Evolutionary conservation across 768 basidiomycete species (phyloP).

Genomic region (Termitomyces sp.): DNA sequence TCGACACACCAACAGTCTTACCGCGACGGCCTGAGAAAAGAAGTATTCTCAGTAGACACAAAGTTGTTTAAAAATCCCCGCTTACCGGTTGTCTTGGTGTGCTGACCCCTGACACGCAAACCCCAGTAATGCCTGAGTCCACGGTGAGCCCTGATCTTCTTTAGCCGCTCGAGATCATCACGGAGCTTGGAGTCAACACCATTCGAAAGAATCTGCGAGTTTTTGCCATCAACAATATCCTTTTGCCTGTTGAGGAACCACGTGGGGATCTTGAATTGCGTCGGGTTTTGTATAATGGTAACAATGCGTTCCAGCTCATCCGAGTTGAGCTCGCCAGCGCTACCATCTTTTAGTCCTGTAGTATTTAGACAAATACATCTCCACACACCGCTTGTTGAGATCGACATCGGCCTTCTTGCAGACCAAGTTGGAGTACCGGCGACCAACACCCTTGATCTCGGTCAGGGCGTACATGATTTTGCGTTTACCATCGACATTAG

Average conservation of each 20-base stretch:
- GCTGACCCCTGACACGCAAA: slow-evolving; percentile 93
- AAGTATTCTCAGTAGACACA: slow-evolving; percentile 1
- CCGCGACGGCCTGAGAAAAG: slow-evolving; percentile 72
- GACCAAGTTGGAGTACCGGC: slow-evolving; percentile 96
- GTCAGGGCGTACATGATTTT: slow-evolving; percentile 99
- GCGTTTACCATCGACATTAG: slow-evolving; percentile 98
- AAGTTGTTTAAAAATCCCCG: neutral
- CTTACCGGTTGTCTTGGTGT: slow-evolving; percentile 97
- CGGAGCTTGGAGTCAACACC: slow-evolving; percentile 96
- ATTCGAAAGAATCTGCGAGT: slow-evolving; percentile 94
- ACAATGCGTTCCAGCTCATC: slow-evolving; percentile 99
- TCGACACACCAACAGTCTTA: slow-evolving; percentile 95
- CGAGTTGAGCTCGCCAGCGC: slow-evolving; percentile 98
- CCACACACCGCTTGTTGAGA: slow-evolving; percentile 88
- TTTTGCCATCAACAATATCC: slow-evolving; percentile 96
- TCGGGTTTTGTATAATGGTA: slow-evolving; percentile 98
- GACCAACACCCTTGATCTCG: slow-evolving; percentile 99
- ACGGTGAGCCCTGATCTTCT: slow-evolving; percentile 98
- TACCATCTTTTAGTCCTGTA: slow-evolving; percentile 21
- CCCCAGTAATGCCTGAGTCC: slow-evolving; percentile 93
- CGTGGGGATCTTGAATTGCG: slow-evolving; percentile 98
- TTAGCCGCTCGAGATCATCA: slow-evolving; percentile 96
- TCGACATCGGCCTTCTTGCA: slow-evolving; percentile 99
- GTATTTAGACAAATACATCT: neutral
- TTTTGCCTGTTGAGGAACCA: slow-evolving; percentile 99